A percentile compares a stretch with the other conserved stretches of the same genome.
Conservation (phyloP, 768 basidiomycete species). For the Udeniomyces megalosporus region DNA sequence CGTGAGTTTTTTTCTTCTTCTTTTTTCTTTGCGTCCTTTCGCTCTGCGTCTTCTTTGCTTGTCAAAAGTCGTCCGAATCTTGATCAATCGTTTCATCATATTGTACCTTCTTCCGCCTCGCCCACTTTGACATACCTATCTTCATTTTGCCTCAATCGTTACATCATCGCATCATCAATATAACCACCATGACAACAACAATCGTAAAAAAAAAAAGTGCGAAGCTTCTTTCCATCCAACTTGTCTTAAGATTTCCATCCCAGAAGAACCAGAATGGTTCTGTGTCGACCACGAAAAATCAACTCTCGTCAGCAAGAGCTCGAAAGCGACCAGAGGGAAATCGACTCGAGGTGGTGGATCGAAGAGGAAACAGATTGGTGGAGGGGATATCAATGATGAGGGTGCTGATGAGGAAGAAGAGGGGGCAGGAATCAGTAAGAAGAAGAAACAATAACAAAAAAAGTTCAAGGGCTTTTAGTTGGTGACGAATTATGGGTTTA, state of each 20-base stretch:
- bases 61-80: background rate
- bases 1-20: background rate
- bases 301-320: background rate
- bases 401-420: background rate
- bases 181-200: too few species aligned
- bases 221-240: conserved; percentile 72
- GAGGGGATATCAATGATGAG: background rate
- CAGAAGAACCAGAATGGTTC: conserved; percentile 63
- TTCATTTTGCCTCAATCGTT: background rate
- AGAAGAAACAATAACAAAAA: too few species aligned
- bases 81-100: background rate
- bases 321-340: background rate
- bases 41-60: background rate
- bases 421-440: too few species aligned
- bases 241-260: conserved; percentile 70
- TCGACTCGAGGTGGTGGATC: background rate
- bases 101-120: background rate
- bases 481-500: background rate
- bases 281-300: background rate
- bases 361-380: background rate
- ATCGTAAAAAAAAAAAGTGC: too few species aligned
- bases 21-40: background rate
- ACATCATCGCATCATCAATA: background rate
- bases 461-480: background rate
- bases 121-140: background rate